A percentile compares a stretch with the other conserved stretches of the same genome.
Conservation (phyloP, 495 filamentous ascomycete species). For the Aspergillus sclerotiicarbonarius region DNA sequence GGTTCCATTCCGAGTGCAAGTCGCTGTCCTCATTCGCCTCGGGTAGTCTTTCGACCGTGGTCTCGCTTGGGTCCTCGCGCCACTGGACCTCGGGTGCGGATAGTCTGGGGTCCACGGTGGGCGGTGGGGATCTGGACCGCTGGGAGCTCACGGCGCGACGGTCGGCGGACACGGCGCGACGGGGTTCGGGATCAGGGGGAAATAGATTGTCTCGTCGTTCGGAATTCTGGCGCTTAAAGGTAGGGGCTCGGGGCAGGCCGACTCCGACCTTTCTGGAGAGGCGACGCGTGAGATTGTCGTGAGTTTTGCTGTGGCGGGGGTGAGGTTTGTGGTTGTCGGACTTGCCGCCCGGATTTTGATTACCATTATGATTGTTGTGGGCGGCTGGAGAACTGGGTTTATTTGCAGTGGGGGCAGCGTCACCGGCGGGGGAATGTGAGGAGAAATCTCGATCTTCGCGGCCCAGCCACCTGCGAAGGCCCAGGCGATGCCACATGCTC, state of each 20-base stretch:
- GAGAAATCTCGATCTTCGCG: conserved; percentile 44
- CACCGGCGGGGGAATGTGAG: conserved; percentile 19
- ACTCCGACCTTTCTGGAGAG: conserved; percentile 73
- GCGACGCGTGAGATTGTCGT: conserved; percentile 51
- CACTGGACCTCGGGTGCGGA: conserved; percentile 50
- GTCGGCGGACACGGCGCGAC: conserved; percentile 73
- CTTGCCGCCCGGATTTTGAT: conserved; percentile 17
- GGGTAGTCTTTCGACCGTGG: conserved; percentile 33
- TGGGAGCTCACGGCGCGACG: conserved; percentile 51
- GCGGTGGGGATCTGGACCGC: conserved; percentile 43
- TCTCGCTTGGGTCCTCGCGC: conserved; percentile 36
- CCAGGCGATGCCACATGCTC: conserved; percentile 52
- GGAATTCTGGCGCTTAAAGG: conserved; percentile 77
- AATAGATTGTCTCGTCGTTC: conserved; percentile 72
- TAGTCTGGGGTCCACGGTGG: conserved; percentile 41
- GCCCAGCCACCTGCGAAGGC: conserved; percentile 46
- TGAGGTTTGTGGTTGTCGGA: conserved; percentile 5
- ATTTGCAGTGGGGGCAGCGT: conserved; percentile 16
- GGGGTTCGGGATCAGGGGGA: conserved; percentile 62
- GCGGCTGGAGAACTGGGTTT: conserved; percentile 19
- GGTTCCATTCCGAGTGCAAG: conserved; percentile 28
- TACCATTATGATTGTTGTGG: conserved; percentile 10
- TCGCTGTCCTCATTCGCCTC: conserved; percentile 30
- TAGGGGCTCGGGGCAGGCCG: conserved; percentile 68
- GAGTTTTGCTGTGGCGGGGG: conserved; percentile 22